phyloP scores from a whole-genome alignment of 164 flowering plant species.

The Stephania yunnanensis region DNA sequence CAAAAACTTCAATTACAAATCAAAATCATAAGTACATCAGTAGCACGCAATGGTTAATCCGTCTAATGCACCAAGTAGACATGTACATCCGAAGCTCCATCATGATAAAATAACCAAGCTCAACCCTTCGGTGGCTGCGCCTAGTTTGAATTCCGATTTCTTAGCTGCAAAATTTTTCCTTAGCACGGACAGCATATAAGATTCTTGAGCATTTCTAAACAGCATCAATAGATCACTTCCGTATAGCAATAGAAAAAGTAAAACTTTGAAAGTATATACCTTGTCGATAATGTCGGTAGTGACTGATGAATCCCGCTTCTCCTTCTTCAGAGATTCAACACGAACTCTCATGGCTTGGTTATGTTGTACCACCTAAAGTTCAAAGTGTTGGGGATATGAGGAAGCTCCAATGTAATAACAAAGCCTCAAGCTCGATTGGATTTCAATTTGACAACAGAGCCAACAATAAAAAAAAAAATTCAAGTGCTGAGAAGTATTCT shows the following conservation, averaged over 20 bases:
- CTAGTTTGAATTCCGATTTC: slow-evolving; percentile 24
- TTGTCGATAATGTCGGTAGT: slow-evolving; percentile 24
- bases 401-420: not conserved
- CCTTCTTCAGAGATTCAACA: slow-evolving; percentile 36
- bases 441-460: not conserved
- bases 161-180: slow-evolving; percentile 28
- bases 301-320: slow-evolving; percentile 22
- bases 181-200: not conserved
- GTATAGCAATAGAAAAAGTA: not conserved
- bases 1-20: no score
- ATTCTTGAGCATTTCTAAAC: slow-evolving; percentile 1
- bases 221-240: slow-evolving; percentile 3
- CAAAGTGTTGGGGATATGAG: not conserved
- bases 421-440: not conserved
- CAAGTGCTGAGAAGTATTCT: no score
- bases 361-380: slow-evolving; percentile 40
- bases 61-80: not conserved
- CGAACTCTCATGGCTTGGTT: slow-evolving; percentile 29
- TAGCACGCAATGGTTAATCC: not conserved
- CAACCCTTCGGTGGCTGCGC: slow-evolving; percentile 8
- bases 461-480: not conserved
- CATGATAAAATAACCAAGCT: not conserved
- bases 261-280: slow-evolving; percentile 22
- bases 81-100: not conserved
- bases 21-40: no score